Evolutionary conservation across 2,329 filamentous ascomycete genomes (phyloP).

Genomic region (Ceratocystis lukuohia): DNA sequence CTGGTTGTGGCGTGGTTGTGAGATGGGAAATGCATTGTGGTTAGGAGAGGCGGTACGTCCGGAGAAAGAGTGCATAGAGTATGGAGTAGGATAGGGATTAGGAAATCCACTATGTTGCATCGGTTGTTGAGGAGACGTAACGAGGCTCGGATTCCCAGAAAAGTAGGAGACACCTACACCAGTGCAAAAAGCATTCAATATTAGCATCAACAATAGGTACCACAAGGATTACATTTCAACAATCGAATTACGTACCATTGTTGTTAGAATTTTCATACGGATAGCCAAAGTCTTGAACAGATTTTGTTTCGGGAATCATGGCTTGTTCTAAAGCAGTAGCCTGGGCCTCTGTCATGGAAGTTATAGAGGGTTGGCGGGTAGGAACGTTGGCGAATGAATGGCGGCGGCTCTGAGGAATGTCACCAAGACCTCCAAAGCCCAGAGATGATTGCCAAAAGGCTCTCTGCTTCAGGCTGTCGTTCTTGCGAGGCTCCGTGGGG

Average conservation of each 20-base stretch:
- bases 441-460: conserved; percentile 59
- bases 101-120: conserved; percentile 17
- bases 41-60: conserved; percentile 42
- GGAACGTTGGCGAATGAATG: conserved; percentile 66
- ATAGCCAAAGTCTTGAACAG: conserved; percentile 13
- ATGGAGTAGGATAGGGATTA: conserved; percentile 22
- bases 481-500: conserved; percentile 46
- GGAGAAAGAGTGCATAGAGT: conserved; percentile 13
- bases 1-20: conserved; percentile 51
- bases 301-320: conserved; percentile 9
- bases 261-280: conserved; percentile 13
- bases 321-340: conserved; percentile 9
- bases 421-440: conserved; percentile 47
- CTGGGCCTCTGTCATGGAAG: conserved; percentile 33
- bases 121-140: conserved; percentile 15
- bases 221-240: neutral
- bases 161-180: conserved; percentile 14
- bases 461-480: conserved; percentile 49
- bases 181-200: neutral
- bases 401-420: conserved; percentile 59
- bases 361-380: conserved; percentile 49
- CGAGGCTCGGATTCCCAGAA: conserved; percentile 7
- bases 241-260: conserved; percentile 4
- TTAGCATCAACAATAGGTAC: neutral
- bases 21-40: conserved; percentile 46